Base-by-base conservation (phyloP, 164 flowering plant genomes). In the Nelumbo lutea region DNA sequence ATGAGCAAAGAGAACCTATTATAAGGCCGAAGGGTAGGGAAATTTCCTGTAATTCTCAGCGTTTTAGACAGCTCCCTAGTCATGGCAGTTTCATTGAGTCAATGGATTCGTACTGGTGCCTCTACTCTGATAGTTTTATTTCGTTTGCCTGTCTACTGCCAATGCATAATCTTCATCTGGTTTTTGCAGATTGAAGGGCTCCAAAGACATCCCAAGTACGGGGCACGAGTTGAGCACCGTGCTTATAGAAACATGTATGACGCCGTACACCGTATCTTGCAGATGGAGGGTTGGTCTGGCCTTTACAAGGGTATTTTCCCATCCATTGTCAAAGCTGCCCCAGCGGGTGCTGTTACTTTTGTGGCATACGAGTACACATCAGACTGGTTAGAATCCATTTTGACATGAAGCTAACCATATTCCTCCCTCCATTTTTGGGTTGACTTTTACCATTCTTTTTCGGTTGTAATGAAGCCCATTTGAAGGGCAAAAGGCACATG, bases 301-400 rank as follows among this genome's bases (percentile, higher is more conserved):
- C 90, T 96, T 42, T 93, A 96, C 76, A 93, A 96, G 73, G 99
- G 99, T 63, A 88, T 96, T 59, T 76, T 87, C 9, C 99, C 99
- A 1, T 93, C 99, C 40, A 83, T 94, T 11, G 79, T 96, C 62
- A 96, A 96, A 78, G 96, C 99, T 69, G 98, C 99, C 63, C 98
- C 98, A 44, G 95, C 98, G 47, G 96, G 96, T 68, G 99, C 99
- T 57, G 96, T 96, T 44, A 96, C 99, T 42, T 96, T 96, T 80
- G 95, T 96, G 44, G 89, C 90, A 10, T 96, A 87, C 69, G 99
- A 96, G 74, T 76, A 69, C 73, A 74, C 88, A 14, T 86, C 95
- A 14, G 87, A 91, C 38, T 91, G 89, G 97, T 75, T 93, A 42
- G 97, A 89, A 73, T 83, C 91, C 67, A 46, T 72, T 56, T 73